Conservation (phyloP, 441 rosid species). For the Pelargonium citronellum region DNA sequence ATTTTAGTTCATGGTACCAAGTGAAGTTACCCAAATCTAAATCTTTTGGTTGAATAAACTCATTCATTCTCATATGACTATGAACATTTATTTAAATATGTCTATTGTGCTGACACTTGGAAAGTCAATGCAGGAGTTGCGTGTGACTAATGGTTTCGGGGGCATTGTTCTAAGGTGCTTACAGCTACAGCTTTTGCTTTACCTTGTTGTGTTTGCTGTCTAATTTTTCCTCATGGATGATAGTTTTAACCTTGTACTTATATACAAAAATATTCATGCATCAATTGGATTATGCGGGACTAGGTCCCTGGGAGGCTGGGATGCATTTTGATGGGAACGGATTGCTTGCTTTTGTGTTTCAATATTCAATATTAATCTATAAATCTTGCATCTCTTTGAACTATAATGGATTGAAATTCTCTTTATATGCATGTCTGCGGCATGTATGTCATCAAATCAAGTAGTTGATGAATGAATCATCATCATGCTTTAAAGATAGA, state of each 20-base stretch:
- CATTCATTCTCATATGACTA: too few species aligned
- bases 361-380: too few species aligned
- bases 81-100: background rate
- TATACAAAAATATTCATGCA: background rate
- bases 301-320: too few species aligned
- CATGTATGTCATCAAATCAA: background rate
- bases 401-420: background rate
- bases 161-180: conserved; percentile 82
- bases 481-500: background rate
- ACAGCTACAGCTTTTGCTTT: conserved; percentile 10
- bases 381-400: too few species aligned
- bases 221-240: background rate
- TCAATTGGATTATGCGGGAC: background rate
- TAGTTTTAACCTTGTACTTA: background rate
- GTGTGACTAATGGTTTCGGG: conserved; percentile 71
- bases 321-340: too few species aligned
- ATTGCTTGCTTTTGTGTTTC: too few species aligned
- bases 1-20: too few species aligned
- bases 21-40: too few species aligned
- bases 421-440: background rate
- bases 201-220: background rate
- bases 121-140: conserved; percentile 63
- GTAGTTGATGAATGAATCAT: background rate
- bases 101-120: background rate
- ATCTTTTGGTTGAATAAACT: too few species aligned